Base-by-base conservation (phyloP, 805 yeast genomes). In the Hanseniaspora mollemarum region DNA sequence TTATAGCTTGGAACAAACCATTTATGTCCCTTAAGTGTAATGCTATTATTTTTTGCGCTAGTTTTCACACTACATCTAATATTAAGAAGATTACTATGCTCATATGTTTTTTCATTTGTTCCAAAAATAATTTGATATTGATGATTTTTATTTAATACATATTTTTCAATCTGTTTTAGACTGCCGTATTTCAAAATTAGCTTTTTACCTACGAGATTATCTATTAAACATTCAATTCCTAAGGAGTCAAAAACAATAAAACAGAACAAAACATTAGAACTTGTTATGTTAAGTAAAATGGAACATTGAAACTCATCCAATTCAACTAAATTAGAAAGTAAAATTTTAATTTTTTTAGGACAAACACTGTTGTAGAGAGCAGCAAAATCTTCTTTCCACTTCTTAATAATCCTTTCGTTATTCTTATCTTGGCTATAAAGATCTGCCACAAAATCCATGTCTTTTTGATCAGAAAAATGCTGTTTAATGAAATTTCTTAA, bases 121-220 rank as follows among this genome's bases (percentile, higher is more conserved):
- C 83, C 79, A 83, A 80, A 77, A 52, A 77, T 66, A 78, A 79
- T 0, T 82, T 83, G 9, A 80, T 75, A 55, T 81, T 64, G 54
- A 75, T 75, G 5, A 82, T 83, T 35, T 71, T 62, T 52, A 78
- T 35, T 21, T 3, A 6, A 33, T 9, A 50, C 40, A 26, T 43
- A 52, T 60, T 64, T 55, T 67, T 61, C 60, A 69, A 69, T 63
- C 67, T 71, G 67, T 67, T 74, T 59, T 59, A 60, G 54, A 66
- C 62, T 67, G 18, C 67, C 73, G 52, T 66, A 69, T 45, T 66
- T 62, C 13, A 67, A 67, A 33, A 70, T 56, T 2, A 69, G 59
- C 53, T 67, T 72, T 60, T 62, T 35, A 4, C 53, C 54, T 2
- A 50, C 40, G 9, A 49, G 32, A 32, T 52, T 51, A 15, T 43